Evolutionary conservation across 306 rosid species (phyloP).

Genomic region (Lotus japonicus): DNA sequence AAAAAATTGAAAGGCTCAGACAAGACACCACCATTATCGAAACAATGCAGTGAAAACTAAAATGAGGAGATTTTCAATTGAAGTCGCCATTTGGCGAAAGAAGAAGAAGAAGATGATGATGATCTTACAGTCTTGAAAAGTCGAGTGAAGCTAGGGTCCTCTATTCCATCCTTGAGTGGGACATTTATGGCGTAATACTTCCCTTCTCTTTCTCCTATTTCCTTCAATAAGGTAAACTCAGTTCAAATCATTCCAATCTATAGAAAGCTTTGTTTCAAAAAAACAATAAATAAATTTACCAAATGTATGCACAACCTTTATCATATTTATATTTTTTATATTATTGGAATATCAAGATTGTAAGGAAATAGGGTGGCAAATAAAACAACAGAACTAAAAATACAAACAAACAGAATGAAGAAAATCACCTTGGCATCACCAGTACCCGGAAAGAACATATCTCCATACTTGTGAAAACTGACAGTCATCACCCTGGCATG

Average conservation of each 20-base stretch:
- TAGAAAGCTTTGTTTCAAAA: slow-evolving; percentile 7
- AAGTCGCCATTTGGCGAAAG: slow-evolving; percentile 34
- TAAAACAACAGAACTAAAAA: not conserved
- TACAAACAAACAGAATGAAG: slow-evolving; percentile 16
- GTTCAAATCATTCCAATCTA: slow-evolving; percentile 31
- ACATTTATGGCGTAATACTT: slow-evolving; percentile 97
- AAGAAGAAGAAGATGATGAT: not conserved
- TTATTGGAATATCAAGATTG: not conserved
- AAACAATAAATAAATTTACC: slow-evolving; percentile 1
- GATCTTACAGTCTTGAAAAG: slow-evolving; percentile 89
- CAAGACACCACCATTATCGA: slow-evolving; percentile 18
- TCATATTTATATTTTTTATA: not conserved
- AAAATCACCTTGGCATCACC: slow-evolving; percentile 91
- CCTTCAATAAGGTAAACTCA: slow-evolving; percentile 63
- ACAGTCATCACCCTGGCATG: slow-evolving; percentile 97
- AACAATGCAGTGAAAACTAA: not conserved
- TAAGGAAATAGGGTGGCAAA: not conserved
- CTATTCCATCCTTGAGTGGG: slow-evolving; percentile 97
- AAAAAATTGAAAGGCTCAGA: slow-evolving; percentile 14
- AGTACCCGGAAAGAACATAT: slow-evolving; percentile 90
- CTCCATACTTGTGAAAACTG: slow-evolving; percentile 98
- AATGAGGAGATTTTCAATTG: slow-evolving; percentile 7
- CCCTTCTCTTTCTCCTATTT: slow-evolving; percentile 97
- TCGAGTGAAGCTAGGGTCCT: slow-evolving; percentile 90
- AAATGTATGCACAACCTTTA: not conserved